Percentiles rank a stretch among this genome's conserved stretches.
Conservation (phyloP, 345 rosid species). For the Pistacia integerrima region DNA sequence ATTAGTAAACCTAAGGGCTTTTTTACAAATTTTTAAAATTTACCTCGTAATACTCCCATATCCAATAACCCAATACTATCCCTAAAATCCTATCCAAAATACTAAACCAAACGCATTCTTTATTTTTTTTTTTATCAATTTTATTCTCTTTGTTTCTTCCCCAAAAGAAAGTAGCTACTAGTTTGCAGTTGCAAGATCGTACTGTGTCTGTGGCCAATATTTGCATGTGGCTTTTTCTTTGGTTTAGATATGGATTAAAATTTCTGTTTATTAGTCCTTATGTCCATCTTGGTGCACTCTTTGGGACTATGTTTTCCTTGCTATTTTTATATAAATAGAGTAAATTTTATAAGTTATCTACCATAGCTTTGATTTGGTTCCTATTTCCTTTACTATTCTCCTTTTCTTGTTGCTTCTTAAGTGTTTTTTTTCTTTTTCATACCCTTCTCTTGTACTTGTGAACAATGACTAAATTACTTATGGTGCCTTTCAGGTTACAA, state of each 20-base stretch:
- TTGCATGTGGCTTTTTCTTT: not conserved
- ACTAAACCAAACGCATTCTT: no score
- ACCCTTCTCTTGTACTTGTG: not conserved
- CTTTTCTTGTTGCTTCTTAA: not conserved
- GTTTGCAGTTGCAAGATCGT: not conserved
- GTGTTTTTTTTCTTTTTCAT: not conserved
- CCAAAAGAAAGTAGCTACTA: not conserved
- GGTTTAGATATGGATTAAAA: not conserved
- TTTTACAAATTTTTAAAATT: no score
- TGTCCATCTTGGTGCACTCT: slow-evolving; percentile 19
- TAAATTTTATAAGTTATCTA: not conserved
- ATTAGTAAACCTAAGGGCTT: no score
- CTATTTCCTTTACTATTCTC: not conserved
- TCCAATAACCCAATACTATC: no score
- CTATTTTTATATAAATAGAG: no score
- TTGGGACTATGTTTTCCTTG: no score
- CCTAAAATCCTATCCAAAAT: no score
- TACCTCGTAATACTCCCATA: no score
- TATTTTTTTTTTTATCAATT: no score
- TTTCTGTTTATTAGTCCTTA: slow-evolving; percentile 5
- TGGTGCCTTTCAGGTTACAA: slow-evolving; percentile 71
- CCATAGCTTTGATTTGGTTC: not conserved
- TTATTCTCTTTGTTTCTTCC: no score
- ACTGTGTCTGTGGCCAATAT: not conserved
- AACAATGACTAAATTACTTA: slow-evolving; percentile 16